Evolutionary conservation across 1,284 basidiomycete genomes (phyloP).

Genomic region (Cryptococcus sp.): DNA sequence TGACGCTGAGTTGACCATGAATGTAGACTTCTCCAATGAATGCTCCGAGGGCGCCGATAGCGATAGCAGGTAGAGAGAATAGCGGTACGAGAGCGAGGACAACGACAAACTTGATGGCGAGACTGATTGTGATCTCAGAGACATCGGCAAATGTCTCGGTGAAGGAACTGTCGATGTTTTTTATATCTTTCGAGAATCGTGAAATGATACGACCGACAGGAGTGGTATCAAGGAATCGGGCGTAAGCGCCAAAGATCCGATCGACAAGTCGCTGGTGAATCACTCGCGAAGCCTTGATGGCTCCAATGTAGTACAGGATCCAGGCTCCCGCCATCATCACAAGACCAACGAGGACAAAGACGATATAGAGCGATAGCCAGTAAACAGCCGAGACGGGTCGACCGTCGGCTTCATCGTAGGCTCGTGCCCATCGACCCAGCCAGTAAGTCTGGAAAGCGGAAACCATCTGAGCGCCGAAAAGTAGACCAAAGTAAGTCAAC

Average conservation of each 20-base stretch:
- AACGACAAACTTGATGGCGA: constrained; percentile 51
- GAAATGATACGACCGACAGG: constrained; percentile 59
- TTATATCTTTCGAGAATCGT: constrained; percentile 60
- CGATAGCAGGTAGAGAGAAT: constrained; percentile 43
- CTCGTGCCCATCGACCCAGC: constrained; percentile 59
- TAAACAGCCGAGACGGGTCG: constrained; percentile 40
- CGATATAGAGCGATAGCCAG: constrained; percentile 54
- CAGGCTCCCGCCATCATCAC: constrained; percentile 39
- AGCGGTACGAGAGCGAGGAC: constrained; percentile 54
- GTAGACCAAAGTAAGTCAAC: constrained; percentile 36
- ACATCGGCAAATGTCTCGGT: constrained; percentile 37
- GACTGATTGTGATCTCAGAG: constrained; percentile 39
- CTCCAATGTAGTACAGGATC: constrained; percentile 47
- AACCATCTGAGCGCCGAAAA: constrained; percentile 34
- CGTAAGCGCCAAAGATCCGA: constrained; percentile 57
- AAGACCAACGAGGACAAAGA: constrained; percentile 39
- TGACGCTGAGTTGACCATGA: constrained; percentile 68
- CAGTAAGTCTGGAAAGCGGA: constrained; percentile 55
- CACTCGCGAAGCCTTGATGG: constrained; percentile 55
- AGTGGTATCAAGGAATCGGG: constrained; percentile 59
- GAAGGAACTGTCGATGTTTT: constrained; percentile 46
- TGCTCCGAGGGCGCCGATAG: constrained; percentile 52
- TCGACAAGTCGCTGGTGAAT: constrained; percentile 60
- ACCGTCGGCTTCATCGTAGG: constrained; percentile 51
- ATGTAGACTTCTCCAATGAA: constrained; percentile 56